Conservation (phyloP, 108 stramenopile genomes). For the Parietichytrium sp. region DNA sequence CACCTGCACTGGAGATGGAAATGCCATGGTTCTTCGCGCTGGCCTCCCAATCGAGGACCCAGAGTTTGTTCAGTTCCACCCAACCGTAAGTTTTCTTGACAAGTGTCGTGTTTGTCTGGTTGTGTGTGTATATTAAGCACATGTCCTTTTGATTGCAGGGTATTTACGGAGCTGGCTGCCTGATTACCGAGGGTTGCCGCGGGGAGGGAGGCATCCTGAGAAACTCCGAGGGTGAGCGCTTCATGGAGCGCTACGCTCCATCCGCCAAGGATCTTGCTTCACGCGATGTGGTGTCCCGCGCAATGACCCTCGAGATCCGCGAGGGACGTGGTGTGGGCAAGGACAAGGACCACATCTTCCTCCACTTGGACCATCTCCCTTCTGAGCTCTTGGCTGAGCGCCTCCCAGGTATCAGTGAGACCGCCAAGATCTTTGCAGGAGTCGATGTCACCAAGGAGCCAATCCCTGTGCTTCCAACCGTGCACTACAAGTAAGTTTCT, state of each 20-base stretch:
- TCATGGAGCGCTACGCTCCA: conserved; percentile 99
- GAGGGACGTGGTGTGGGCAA: conserved; percentile 97
- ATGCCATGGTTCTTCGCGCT: conserved; percentile 90
- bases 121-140: too few relatives aligned
- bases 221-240: conserved; percentile 94
- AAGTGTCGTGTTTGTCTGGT: too few relatives aligned
- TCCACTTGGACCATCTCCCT: conserved; percentile 98
- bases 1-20: conserved; percentile 97
- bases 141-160: too few relatives aligned
- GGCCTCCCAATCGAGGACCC: conserved; percentile 89
- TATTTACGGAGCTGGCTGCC: conserved; percentile 98
- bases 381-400: conserved; percentile 91
- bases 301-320: conserved; percentile 99
- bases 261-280: conserved; percentile 96
- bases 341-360: conserved; percentile 90
- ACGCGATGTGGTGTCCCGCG: conserved; percentile 92
- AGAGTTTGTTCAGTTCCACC: conserved; percentile 99
- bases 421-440: conserved; percentile 96
- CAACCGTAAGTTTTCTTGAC: too few relatives aligned
- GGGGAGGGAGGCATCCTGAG: conserved; percentile 97
- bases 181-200: conserved; percentile 99
- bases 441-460: conserved; percentile 99
- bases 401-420: conserved; percentile 95
- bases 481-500: conserved; percentile 97
- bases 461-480: conserved; percentile 91